These are phyloP conservation scores for Typha latifolia DNA, from an alignment of 176 grass and related monocot genomes.

Conservation along the genomic window DNA sequence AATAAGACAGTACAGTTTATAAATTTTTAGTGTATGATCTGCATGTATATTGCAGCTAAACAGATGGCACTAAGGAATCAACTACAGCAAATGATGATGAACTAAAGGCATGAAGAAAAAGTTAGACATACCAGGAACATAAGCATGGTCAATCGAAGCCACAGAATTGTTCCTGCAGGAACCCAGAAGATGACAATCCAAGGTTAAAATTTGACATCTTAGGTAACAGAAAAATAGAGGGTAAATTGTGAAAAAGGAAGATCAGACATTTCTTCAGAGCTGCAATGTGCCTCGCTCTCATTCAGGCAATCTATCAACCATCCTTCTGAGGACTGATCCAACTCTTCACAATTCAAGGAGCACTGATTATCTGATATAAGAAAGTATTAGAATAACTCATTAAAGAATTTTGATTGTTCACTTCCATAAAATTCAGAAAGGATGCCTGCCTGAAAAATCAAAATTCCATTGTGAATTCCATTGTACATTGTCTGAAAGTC, in stretches of 20 bases:
- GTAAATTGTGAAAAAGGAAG: neutral
- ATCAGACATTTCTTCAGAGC: constrained; percentile 51
- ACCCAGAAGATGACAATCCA: neutral
- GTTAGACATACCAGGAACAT: constrained; percentile 14
- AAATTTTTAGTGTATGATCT: too few species aligned
- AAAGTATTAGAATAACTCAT: constrained; percentile 5
- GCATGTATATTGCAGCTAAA: too few species aligned
- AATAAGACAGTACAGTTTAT: neutral
- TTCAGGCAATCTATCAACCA: constrained; percentile 62
- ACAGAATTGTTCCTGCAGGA: constrained; percentile 12
- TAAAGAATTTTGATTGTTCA: neutral
- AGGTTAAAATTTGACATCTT: neutral
- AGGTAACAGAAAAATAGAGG: neutral
- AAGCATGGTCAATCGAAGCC: constrained; percentile 13
- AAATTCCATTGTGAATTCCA: constrained; percentile 43
- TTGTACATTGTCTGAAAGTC: constrained; percentile 47
- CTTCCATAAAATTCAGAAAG: constrained; percentile 1
- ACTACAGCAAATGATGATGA: neutral
- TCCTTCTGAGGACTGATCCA: constrained; percentile 58
- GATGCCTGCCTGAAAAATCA: constrained; percentile 45
- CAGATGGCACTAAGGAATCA: neutral
- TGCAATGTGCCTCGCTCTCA: constrained; percentile 38
- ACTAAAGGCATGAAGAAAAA: neutral
- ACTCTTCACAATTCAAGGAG: constrained; percentile 47
- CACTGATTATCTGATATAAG: constrained; percentile 47